Conservation (phyloP, 1,284 basidiomycete genomes). For the Singerocomus inundabilis region DNA sequence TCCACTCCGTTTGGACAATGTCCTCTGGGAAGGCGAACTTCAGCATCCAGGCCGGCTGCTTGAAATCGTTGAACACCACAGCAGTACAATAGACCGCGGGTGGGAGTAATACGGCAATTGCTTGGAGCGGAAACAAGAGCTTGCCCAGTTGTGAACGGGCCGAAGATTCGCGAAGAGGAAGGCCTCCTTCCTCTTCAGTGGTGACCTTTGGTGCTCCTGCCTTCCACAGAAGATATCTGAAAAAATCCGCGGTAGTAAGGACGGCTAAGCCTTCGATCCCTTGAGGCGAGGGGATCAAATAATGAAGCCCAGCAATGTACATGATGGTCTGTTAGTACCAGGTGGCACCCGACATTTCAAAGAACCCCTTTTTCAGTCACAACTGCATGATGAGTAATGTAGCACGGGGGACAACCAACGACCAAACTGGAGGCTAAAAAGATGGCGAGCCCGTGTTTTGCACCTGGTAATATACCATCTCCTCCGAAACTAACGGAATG, state of each 20-base stretch:
- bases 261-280: constrained; percentile 31
- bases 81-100: constrained; percentile 27
- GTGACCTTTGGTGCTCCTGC: constrained; percentile 2
- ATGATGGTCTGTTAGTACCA: constrained; percentile 19
- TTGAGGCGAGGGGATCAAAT: constrained; percentile 18
- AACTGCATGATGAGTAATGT: constrained; percentile 25
- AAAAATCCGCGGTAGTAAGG: constrained; percentile 23
- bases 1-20: constrained; percentile 16
- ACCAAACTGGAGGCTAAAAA: neutral
- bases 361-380: constrained; percentile 19
- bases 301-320: constrained; percentile 31
- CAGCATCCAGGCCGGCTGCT: constrained; percentile 35
- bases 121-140: constrained; percentile 31
- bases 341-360: neutral
- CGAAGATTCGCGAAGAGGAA: constrained; percentile 17
- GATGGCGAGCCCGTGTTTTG: neutral
- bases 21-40: constrained; percentile 27
- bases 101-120: constrained; percentile 20
- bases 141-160: constrained; percentile 23
- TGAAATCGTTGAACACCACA: constrained; percentile 29
- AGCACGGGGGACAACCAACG: neutral
- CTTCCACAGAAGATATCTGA: constrained; percentile 17
- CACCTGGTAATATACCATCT: neutral
- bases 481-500: neutral
- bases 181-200: constrained; percentile 18